phyloP scores from a whole-genome alignment of 352 stramenopile genomes.

The Pythium sukuiense region DNA sequence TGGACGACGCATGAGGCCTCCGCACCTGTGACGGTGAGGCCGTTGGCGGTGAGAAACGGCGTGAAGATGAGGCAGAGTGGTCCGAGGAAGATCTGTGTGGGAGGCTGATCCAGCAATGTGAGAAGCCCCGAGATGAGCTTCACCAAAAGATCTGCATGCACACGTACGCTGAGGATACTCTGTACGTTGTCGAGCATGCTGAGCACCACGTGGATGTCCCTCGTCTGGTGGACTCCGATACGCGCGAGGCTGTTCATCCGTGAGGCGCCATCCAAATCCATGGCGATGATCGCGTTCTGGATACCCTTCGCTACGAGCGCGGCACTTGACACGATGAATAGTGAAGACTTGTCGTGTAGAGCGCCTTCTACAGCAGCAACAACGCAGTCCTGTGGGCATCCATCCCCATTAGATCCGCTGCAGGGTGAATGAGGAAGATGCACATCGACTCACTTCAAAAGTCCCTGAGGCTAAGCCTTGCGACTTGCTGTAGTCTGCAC shows the following conservation, averaged over 20 bases:
- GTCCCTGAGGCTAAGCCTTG: no score
- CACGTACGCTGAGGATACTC: constrained; percentile 13
- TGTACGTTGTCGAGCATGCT: constrained; percentile 9
- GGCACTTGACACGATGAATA: constrained; percentile 10
- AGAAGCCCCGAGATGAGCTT: neutral
- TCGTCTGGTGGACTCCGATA: constrained; percentile 2
- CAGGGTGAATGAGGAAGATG: neutral
- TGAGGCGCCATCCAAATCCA: neutral
- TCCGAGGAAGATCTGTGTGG: constrained; percentile 31
- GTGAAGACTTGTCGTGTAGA: neutral
- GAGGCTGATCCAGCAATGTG: constrained; percentile 8
- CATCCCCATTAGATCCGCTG: no score
- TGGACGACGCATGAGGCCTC: neutral
- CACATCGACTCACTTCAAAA: neutral
- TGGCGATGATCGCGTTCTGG: neutral
- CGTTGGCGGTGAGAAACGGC: constrained; percentile 34
- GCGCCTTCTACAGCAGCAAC: neutral
- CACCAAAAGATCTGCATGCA: neutral
- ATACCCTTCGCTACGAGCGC: constrained; percentile 7
- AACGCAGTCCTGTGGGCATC: constrained; percentile 3
- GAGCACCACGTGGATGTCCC: constrained; percentile 19
- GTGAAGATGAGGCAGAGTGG: constrained; percentile 40
- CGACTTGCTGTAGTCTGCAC: no score
- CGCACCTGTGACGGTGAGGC: constrained; percentile 38
- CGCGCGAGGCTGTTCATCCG: constrained; percentile 1